Base-by-base conservation (phyloP, 2,329 filamentous ascomycete species). In the Beauveria asiatica region DNA sequence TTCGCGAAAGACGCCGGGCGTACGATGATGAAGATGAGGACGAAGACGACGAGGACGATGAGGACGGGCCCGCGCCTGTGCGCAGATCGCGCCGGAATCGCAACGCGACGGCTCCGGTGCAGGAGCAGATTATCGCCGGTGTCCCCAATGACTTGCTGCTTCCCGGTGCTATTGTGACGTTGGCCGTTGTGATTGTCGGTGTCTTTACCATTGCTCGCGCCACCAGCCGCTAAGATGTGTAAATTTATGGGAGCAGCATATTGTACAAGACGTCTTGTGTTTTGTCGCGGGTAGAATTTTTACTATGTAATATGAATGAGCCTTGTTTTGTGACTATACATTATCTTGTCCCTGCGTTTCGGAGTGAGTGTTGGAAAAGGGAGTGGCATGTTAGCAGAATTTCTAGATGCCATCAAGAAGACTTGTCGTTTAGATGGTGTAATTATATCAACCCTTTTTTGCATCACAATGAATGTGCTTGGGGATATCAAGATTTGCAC, bases 111-210 rank as follows among this genome's bases (percentile, higher is more conserved):
- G 70, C 70, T 62, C 72, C 71, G 19, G 76, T 83, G 59, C 82
- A 85, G 61, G 86, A 93, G 62, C 90, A 96, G 74, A 78, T 96
- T 61, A 93, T 99, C 70, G 83, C 87, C 2, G 94, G 94, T 59
- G 89, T 99, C 39, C 92, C 94, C 9, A 99, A 99, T 70, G 94
- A 99, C 69, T 79, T 97, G 59, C 80, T 99, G 19, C 82, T 97
- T 46, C 94, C 94, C 0, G 94, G 94, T 65, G 94, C 94, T 21
- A 93, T 99, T 71, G 92, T 94, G 61, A 92, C 92, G n/a, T 76
- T 99, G 69, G 94, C 93, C 10, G 90, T 95, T 48, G 92, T 96
- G 42, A 96, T 99, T 74, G 81, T 95, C 45, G 90, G 90, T 65
- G 93, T 97, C 11, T 99, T 99, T 76, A 86, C 92, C 46, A 85